Percentiles rank a stretch among this genome's conserved stretches.
Evolutionary conservation across 306 rosid genomes (phyloP).

Genomic region (Amphicarpaea edgeworthii): DNA sequence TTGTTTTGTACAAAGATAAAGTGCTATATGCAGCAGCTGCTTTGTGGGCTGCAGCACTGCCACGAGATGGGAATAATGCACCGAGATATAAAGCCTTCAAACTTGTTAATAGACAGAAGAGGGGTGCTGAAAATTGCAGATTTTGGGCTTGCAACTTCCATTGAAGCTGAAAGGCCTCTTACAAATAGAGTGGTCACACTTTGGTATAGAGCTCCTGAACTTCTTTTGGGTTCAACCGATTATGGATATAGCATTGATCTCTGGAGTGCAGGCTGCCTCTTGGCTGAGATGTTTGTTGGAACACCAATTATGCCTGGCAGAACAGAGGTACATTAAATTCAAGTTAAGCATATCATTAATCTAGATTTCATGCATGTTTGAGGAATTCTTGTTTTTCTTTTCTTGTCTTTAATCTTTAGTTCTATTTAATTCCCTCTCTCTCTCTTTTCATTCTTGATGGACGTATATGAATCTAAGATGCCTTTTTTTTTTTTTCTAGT

Average conservation of each 20-base stretch:
- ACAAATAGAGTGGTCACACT: constrained; percentile 80
- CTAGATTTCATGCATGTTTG: constrained; percentile 1
- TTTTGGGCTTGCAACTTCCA: constrained; percentile 75
- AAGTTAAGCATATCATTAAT: not conserved
- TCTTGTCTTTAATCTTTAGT: not conserved
- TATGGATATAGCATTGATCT: constrained; percentile 80
- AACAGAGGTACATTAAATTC: constrained; percentile 54
- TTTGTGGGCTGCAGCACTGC: constrained; percentile 72
- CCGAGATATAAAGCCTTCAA: constrained; percentile 71
- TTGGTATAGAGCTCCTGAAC: constrained; percentile 86
- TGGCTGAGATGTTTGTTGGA: constrained; percentile 74
- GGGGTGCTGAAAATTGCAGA: constrained; percentile 78
- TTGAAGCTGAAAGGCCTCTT: constrained; percentile 50
- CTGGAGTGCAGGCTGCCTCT: constrained; percentile 80
- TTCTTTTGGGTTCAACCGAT: constrained; percentile 73
- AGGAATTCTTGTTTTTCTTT: not conserved
- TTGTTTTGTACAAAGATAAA: constrained; percentile 57
- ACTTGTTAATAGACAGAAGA: constrained; percentile 66
- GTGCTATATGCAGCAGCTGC: constrained; percentile 73
- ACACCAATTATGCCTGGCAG: constrained; percentile 75
- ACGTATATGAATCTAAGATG: not conserved
- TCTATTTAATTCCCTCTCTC: not conserved
- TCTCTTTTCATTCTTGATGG: not conserved
- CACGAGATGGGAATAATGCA: constrained; percentile 71
- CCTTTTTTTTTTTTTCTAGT: too few relatives aligned